Base-by-base conservation (phyloP, 1,284 basidiomycete species). In the Ceraceosorus bombacis region DNA sequence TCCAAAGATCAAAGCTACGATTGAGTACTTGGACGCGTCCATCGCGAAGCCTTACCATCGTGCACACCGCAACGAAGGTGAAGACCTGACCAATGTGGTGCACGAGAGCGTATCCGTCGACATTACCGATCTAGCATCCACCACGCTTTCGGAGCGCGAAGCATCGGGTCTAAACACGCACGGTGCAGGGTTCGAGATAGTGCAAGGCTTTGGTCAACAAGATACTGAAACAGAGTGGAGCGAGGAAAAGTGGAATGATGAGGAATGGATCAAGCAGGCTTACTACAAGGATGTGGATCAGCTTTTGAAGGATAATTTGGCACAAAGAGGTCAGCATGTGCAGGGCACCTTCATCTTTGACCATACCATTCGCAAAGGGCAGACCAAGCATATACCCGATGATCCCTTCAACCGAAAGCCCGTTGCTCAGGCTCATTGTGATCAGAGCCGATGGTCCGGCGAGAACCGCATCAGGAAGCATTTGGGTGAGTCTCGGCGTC, bases 341-440 rank as follows among this genome's bases (percentile, higher is more conserved):
- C 65, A 64, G 2, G 61, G 59, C 4, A 72, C 70, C 5, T 72
- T 66, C 40, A 59, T 72, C 57, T 72, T 72, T 49, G 70, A 72
- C 53, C 67, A 72, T 59, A 72, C 70, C 12, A 57, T 72, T 6
- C 50, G 70, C 12, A 72, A 70, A 53, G 60, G 69, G 49, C 61
- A 66, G n/a, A 51, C 61, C 3, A 49, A 65, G 38, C 52, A 64
- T 37, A 48, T 66, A 12, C 67, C 69, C 36, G 67, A 70, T 50
- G 61, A 59, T 2, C 60, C 70, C 5, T 51, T 65, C 5, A 61
- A 66, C n/a, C 61, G 69, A 17, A 65, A 64, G 53, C 70, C 70
- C 10, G 70, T 72, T 0, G 39, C 53, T 5, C 41, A 54, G 27
- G 70, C 69, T 3, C 70, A 72, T 52, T 66, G 60, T 13, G 70